Percentiles rank a stretch among this genome's conserved stretches.
Conservation (phyloP, 1,284 basidiomycete species). For the Exobasidium rhododendri region DNA sequence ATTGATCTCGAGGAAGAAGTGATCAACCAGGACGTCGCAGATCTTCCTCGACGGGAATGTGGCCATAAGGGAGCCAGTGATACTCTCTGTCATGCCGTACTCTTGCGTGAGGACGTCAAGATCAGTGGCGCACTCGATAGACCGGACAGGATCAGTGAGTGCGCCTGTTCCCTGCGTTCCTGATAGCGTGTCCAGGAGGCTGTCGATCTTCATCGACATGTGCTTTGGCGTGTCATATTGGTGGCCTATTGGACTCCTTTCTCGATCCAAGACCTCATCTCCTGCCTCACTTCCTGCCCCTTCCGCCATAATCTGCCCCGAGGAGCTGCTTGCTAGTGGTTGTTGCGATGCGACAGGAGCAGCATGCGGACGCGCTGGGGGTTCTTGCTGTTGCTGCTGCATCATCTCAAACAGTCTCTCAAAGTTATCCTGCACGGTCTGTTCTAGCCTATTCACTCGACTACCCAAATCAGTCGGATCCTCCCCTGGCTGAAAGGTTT, state of each 20-base stretch:
- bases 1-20: conserved; percentile 44
- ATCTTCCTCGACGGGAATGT: conserved; percentile 51
- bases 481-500: conserved; percentile 45
- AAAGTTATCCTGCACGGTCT: conserved; percentile 19
- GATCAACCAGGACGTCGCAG: conserved; percentile 32
- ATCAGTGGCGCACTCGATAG: conserved; percentile 27
- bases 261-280: conserved; percentile 33
- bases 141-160: conserved; percentile 27
- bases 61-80: conserved; percentile 28
- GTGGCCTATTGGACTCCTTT: background rate
- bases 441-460: conserved; percentile 37
- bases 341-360: background rate
- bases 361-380: background rate
- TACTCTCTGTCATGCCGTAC: conserved; percentile 31
- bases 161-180: conserved; percentile 13
- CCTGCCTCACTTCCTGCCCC: conserved; percentile 26
- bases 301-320: background rate
- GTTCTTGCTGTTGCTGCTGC: background rate
- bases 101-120: conserved; percentile 40
- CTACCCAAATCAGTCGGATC: conserved; percentile 36
- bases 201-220: conserved; percentile 39
- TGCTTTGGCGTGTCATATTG: background rate
- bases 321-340: background rate
- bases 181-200: conserved; percentile 24
- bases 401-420: background rate